Evolutionary conservation across 192 early-diverging fungal species (phyloP), one percentile per base, ranked within the genome.

Genomic region (Gamsiella multidivaricata): DNA sequence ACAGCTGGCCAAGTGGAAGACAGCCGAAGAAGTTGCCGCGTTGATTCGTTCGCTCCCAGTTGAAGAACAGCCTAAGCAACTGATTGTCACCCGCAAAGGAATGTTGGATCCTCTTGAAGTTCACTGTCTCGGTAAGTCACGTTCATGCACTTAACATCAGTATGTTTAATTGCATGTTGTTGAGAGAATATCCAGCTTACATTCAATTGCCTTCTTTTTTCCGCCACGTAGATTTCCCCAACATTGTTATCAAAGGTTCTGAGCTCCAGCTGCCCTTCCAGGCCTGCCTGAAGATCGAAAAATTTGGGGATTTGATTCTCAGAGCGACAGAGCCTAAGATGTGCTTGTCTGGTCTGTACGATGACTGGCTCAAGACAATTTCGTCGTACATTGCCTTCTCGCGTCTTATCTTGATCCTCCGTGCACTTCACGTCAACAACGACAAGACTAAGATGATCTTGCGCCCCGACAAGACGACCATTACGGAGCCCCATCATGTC

Each of bases 1-100:
- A 61, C 97, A 99, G 85, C 83, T 99, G 68, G 97, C 97, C 36
- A 99, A 99, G 69, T 99, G 97, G 97, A 99, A 99, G 89, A 98
- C 97, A 4, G 97, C 97, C 12, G 97, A 99, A 92, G 97, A 99
- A 94, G 96, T 98, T 0, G 97, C 96, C 31, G 97, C 97, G 25
- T 87, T 99, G 81, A 97, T 99, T 88, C 94, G 97, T 59, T 99
- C 97, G 11, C 80, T 99, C 53, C 96, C 97, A 32, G 91, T 98
- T 17, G 97, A 99, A 89, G 97, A 99, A 88, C 97, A 99, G 85
- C 97, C 97, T 26, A 97, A 97, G 80, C 97, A 99, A 80, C 93
- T 99, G 57, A 98, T 99, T 86, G 97, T 99, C 18, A 96, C 97
- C 32, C 90, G 97, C 80, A 98, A 97, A 86, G 97, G 97, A 59